phyloP scores from a whole-genome alignment of 257 asterid genomes.

The Paraleonurus japonicus region DNA sequence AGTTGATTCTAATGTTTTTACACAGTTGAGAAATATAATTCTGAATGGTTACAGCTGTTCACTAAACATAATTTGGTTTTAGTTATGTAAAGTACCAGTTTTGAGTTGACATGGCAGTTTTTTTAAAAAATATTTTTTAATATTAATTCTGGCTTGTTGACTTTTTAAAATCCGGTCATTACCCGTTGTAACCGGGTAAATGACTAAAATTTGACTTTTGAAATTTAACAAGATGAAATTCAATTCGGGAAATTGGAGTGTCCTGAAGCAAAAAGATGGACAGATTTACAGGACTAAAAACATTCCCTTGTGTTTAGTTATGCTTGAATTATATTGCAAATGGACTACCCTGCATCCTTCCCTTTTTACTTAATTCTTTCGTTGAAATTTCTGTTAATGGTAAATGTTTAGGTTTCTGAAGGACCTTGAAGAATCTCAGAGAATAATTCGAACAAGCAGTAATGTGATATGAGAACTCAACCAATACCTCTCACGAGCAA shows the following conservation, averaged over 20 bases:
- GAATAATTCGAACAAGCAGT: slow-evolving; percentile 67
- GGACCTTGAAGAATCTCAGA: slow-evolving; percentile 96
- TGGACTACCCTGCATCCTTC: no score
- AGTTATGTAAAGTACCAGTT: no score
- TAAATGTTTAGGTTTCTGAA: slow-evolving; percentile 59
- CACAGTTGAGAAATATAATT: neutral
- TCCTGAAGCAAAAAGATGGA: no score
- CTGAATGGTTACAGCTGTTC: neutral
- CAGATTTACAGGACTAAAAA: no score
- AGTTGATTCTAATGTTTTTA: neutral
- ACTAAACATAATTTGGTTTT: neutral
- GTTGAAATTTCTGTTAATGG: neutral
- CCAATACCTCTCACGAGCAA: slow-evolving; percentile 9
- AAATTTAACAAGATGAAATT: no score
- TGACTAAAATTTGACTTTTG: no score
- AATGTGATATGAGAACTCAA: slow-evolving; percentile 45
- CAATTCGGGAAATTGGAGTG: no score
- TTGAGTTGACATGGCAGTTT: no score
- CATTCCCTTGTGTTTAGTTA: neutral
- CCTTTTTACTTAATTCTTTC: neutral
- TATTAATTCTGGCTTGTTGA: no score
- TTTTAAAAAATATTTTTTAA: no score
- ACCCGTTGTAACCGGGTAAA: no score
- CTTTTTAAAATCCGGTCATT: no score
- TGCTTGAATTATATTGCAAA: neutral